Conservation (phyloP, 495 filamentous ascomycete species). For the Thermothielavioides terrestris region DNA sequence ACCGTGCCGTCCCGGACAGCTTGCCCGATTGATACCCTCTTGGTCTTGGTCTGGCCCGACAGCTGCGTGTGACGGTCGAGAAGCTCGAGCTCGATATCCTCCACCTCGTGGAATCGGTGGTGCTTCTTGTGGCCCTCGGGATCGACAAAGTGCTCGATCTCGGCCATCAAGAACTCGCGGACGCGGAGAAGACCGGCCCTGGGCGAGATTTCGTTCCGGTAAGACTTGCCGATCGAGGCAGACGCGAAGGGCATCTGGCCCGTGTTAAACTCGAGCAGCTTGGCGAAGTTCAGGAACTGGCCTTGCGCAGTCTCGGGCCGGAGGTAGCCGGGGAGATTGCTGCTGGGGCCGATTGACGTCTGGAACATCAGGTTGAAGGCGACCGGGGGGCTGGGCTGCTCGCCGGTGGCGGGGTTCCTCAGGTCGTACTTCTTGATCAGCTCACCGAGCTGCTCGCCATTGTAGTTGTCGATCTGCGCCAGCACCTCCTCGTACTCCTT, state of each 20-base stretch:
- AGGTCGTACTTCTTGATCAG: constrained; percentile 66
- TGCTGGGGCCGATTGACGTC: constrained; percentile 62
- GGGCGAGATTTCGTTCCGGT: constrained; percentile 74
- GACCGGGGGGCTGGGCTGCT: constrained; percentile 52
- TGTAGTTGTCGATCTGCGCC: constrained; percentile 71
- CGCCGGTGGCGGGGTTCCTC: constrained; percentile 54
- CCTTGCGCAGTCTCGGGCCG: constrained; percentile 70
- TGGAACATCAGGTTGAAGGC: constrained; percentile 77
- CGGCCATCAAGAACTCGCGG: constrained; percentile 75
- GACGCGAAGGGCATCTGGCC: constrained; percentile 68
- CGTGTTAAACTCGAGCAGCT: constrained; percentile 72
- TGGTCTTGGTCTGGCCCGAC: constrained; percentile 54
- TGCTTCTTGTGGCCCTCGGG: constrained; percentile 63
- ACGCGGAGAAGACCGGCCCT: constrained; percentile 66
- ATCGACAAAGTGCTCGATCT: constrained; percentile 77
- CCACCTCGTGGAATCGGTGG: constrained; percentile 57
- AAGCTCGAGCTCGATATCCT: constrained; percentile 56
- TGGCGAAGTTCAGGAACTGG: constrained; percentile 66
- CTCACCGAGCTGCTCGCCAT: constrained; percentile 57
- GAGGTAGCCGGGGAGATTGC: constrained; percentile 50
- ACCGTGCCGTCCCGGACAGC: constrained; percentile 60
- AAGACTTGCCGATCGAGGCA: constrained; percentile 69
- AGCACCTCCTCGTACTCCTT: constrained; percentile 64
- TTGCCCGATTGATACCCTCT: constrained; percentile 56
- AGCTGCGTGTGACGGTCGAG: constrained; percentile 66